Base-by-base conservation (phyloP, 179 eudicot species). In the Gypsophila paniculata region DNA sequence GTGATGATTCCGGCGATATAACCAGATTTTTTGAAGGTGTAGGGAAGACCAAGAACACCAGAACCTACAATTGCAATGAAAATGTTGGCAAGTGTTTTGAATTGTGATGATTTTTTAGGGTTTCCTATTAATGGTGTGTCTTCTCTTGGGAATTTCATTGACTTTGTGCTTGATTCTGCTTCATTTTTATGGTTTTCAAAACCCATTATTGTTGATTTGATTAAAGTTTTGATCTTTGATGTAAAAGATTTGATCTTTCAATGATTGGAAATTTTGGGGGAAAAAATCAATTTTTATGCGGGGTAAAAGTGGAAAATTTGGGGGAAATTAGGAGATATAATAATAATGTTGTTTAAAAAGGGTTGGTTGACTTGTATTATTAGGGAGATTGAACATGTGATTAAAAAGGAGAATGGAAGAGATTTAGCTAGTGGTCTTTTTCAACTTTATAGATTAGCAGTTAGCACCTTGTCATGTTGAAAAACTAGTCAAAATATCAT, bases 11-110 rank as follows among this genome's bases (percentile, higher is more conserved):
- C 93, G 68, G 86, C 80, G 5, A 86, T 29, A 87, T 89, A 94
- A 6, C 99, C 99, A 53, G 96, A 87, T 53, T 74, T 76, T 86
- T 73, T 84, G 79, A 91, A 91, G 32, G 95, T 94, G 80, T 94
- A 94, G 12, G 99, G 99, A 4, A 94, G 83, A 49, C 99, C 97
- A 12, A 94, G 83, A 17, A 94, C 99, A 1, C 99, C 99, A 51
- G 97, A 89, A 46, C 97, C 97, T 18, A 94, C 96, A 2, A 94
- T 76, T 72, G 97, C 86, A 18, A 94, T 91, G 73, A 94, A 94
- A 7, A 94, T 85, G 61, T 94, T 94, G 6, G 99, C 96, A 61
- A 91, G 88, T 46, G 97, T 91, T 52, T 94, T 94, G 73, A 88
- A 76, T 29, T 84, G 84, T 5, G 97, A 91, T 0, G 99, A 94